Conservation (phyloP, 2,329 filamentous ascomycete genomes). For the Ophiostoma triangulosporum region DNA sequence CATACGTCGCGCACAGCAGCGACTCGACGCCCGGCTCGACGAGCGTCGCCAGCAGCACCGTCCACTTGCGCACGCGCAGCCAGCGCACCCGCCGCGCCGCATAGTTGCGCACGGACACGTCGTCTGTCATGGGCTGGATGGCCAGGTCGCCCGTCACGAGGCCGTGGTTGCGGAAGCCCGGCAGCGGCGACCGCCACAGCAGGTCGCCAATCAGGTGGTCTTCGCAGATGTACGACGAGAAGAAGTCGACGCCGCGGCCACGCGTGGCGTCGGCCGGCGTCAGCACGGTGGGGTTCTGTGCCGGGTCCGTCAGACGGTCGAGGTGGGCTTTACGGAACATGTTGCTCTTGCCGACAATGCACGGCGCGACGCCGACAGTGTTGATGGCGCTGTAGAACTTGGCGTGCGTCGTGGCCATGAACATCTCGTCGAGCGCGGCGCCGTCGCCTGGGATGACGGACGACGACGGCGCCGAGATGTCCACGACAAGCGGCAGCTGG, state of each 20-base stretch:
- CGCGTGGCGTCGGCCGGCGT: conserved; percentile 25
- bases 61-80: conserved; percentile 89
- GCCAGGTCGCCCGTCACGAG: conserved; percentile 76
- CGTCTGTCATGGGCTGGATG: conserved; percentile 60
- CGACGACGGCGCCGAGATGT: conserved; percentile 29
- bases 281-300: conserved; percentile 28
- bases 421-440: conserved; percentile 82
- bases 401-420: conserved; percentile 83
- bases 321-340: conserved; percentile 95
- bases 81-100: conserved; percentile 72
- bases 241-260: conserved; percentile 69
- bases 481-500: conserved; percentile 80
- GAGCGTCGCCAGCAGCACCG: conserved; percentile 74
- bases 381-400: conserved; percentile 99
- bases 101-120: conserved; percentile 64
- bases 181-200: conserved; percentile 60
- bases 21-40: conserved; percentile 89
- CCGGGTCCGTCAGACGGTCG: conserved; percentile 50
- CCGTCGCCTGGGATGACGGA: conserved; percentile 28
- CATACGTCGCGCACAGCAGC: conserved; percentile 68
- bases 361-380: conserved; percentile 77
- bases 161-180: conserved; percentile 57
- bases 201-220: conserved; percentile 91
- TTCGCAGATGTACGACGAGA: conserved; percentile 93
- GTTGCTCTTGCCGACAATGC: conserved; percentile 91